Base-by-base conservation (phyloP, 768 basidiomycete species). In the Amanita jacksonii region DNA sequence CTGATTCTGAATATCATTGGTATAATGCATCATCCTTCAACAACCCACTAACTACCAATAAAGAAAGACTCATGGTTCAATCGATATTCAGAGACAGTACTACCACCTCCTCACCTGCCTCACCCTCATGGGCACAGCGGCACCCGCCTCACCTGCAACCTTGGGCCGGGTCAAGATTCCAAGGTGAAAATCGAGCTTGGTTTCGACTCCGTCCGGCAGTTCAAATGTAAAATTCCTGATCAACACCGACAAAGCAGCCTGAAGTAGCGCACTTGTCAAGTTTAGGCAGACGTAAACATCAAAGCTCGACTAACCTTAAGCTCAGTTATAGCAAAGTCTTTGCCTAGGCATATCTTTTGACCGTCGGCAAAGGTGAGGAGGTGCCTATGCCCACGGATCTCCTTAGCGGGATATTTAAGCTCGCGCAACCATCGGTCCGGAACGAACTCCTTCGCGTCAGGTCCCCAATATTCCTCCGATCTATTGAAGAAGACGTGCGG, bases 391-490 rank as follows among this genome's bases (percentile, higher is more conserved):
- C 66, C 63, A 28, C 62, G 62, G 31, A 67, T 51, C 23, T 61
- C 60, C 24, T 62, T 55, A 5, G 63, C 65, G 2, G 48, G 43
- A 2, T 22, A 24, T 22, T 51, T 46, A 33, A 49, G 49, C 5
- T 55, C 51, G 4, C 62, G 53, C 8, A 68, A 48, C 72, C 73
- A 74, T 2, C 72, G 62, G 33, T 64, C 61, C 1, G 71, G 73
- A 4, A 57, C 57, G 52, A 73, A 74, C 31, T 62, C 56, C 20
- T 54, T 62, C n/a, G 70, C 67, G 31, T 69, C 65, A 1, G 57
- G 39, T 4, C 76, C 75, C 67, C 72, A 76, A 18, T 70, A 48
- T 2, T 47, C 54, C 18, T 56, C 51, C 3, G 67, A 64, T 9
- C 57, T 51, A 51, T 76, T 74, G 23, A 76, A 59, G 37, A 52